These are phyloP conservation scores for Yamadazyma kanchanaburiensis DNA, from an alignment of 1,139 yeast species.

Conservation along the genomic window DNA sequence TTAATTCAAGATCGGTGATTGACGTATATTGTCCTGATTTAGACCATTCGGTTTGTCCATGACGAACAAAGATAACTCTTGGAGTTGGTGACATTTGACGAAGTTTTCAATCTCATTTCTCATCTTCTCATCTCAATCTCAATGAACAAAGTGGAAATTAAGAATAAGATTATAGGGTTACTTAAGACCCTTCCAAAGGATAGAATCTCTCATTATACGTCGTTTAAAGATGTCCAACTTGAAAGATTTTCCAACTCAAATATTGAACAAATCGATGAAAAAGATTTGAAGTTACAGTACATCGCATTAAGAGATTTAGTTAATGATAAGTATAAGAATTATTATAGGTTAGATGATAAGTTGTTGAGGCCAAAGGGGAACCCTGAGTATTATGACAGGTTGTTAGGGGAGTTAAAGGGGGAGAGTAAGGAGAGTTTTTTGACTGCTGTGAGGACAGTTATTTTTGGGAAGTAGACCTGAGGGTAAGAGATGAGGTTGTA, in stretches of 20 bases:
- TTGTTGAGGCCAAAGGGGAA: slow-evolving; percentile 77
- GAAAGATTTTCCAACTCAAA: slow-evolving; percentile 40
- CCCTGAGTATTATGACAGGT: slow-evolving; percentile 70
- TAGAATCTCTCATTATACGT: slow-evolving; percentile 60
- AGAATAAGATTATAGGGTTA: slow-evolving; percentile 35
- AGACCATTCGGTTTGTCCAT: slow-evolving; percentile 95
- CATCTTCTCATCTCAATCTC: neutral
- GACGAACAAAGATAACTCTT: slow-evolving; percentile 77
- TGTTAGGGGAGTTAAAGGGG: slow-evolving; percentile 71
- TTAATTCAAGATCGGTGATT: slow-evolving; percentile 72
- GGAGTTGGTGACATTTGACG: slow-evolving; percentile 42
- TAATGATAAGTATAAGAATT: slow-evolving; percentile 59
- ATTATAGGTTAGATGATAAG: slow-evolving; percentile 64
- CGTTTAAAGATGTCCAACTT: slow-evolving; percentile 64
- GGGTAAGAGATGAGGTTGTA: too few relatives aligned
- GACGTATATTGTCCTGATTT: slow-evolving; percentile 91
- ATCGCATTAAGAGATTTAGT: slow-evolving; percentile 56
- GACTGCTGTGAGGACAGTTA: slow-evolving; percentile 64
- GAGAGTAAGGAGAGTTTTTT: slow-evolving; percentile 64
- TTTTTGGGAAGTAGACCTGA: slow-evolving; percentile 66
- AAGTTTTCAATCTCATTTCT: neutral
- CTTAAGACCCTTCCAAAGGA: slow-evolving; percentile 58
- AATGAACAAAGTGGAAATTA: slow-evolving; percentile 23
- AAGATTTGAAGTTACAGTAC: slow-evolving; percentile 58
- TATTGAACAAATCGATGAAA: slow-evolving; percentile 32